Evolutionary conservation across 2,329 filamentous ascomycete genomes (phyloP).

Genomic region (Fusarium buharicum): DNA sequence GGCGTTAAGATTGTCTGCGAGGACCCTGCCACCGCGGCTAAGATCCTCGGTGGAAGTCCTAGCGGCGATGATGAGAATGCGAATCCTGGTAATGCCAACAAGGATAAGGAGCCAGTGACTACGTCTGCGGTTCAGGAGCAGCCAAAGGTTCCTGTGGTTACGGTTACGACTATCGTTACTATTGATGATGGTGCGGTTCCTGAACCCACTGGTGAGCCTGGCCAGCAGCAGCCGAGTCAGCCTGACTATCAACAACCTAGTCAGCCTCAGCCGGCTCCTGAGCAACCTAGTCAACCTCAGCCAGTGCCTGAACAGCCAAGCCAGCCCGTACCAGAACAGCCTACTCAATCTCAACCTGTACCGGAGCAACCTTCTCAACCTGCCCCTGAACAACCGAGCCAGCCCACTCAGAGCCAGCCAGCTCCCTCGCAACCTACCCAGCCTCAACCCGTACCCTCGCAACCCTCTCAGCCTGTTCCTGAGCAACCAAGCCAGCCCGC

Average conservation of each 20-base stretch:
- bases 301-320: slow-evolving; percentile 11
- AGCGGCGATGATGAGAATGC: slow-evolving; percentile 10
- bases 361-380: slow-evolving; percentile 1
- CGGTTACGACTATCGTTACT: slow-evolving; percentile 47
- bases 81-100: slow-evolving; percentile 15
- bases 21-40: slow-evolving; percentile 53
- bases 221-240: slow-evolving; percentile 9
- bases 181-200: slow-evolving; percentile 40
- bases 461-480: background rate
- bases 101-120: slow-evolving; percentile 23
- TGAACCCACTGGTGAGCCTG: slow-evolving; percentile 26
- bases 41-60: slow-evolving; percentile 53
- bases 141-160: slow-evolving; percentile 42
- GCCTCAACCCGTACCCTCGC: background rate
- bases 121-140: slow-evolving; percentile 24
- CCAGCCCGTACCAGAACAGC: slow-evolving; percentile 2
- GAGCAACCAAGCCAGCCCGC: slow-evolving; percentile 3
- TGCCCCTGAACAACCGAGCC: too few relatives aligned
- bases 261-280: slow-evolving; percentile 21
- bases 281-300: slow-evolving; percentile 17
- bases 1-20: slow-evolving; percentile 63
- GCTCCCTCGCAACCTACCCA: slow-evolving; percentile 16
- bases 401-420: background rate
- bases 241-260: slow-evolving; percentile 17
- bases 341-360: slow-evolving; percentile 7